A percentile compares a stretch with the other conserved stretches of the same genome.
These are phyloP conservation scores for Houttuynia cordata DNA, from an alignment of 164 flowering plant genomes.

Conservation along the genomic window DNA sequence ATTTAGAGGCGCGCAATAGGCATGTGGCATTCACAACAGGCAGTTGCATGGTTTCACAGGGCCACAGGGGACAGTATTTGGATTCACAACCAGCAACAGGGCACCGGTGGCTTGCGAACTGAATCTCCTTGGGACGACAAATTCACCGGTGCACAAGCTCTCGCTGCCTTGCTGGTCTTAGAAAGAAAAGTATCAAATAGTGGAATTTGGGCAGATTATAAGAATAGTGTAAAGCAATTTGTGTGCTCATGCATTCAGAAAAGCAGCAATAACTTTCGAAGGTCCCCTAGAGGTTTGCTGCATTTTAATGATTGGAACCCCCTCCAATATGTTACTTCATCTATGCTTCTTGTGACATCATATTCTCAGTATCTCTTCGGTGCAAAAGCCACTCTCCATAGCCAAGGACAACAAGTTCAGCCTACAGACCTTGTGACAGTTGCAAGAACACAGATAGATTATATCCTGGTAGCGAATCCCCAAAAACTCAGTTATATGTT, in stretches of 20 bases:
- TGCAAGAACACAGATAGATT: constrained; percentile 45
- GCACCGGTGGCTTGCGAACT: too few relatives aligned
- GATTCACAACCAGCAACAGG: too few relatives aligned
- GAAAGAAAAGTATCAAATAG: constrained; percentile 14
- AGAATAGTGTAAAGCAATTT: constrained; percentile 34
- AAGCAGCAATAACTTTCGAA: constrained; percentile 30
- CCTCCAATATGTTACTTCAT: constrained; percentile 39
- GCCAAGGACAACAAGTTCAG: constrained; percentile 16
- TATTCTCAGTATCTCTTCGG: constrained; percentile 29
- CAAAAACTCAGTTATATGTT: constrained; percentile 46
- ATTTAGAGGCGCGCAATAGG: too few relatives aligned
- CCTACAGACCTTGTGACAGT: constrained; percentile 21
- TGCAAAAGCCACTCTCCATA: constrained; percentile 13
- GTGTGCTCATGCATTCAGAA: constrained; percentile 37
- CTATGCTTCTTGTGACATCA: constrained; percentile 20
- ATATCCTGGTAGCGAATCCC: constrained; percentile 48
- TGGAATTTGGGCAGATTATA: constrained; percentile 20
- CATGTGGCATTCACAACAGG: too few relatives aligned
- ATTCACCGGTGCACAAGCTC: too few relatives aligned
- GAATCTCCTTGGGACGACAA: too few relatives aligned
- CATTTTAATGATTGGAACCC: constrained; percentile 25
- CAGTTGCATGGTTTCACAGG: too few relatives aligned
- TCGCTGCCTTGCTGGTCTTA: constrained; percentile 23
- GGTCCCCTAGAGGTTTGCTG: constrained; percentile 29
- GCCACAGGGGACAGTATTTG: too few relatives aligned